A percentile compares a stretch with the other conserved stretches of the same genome.
Conservation (phyloP, 768 basidiomycete species). For the Tylopilus sp. region DNA sequence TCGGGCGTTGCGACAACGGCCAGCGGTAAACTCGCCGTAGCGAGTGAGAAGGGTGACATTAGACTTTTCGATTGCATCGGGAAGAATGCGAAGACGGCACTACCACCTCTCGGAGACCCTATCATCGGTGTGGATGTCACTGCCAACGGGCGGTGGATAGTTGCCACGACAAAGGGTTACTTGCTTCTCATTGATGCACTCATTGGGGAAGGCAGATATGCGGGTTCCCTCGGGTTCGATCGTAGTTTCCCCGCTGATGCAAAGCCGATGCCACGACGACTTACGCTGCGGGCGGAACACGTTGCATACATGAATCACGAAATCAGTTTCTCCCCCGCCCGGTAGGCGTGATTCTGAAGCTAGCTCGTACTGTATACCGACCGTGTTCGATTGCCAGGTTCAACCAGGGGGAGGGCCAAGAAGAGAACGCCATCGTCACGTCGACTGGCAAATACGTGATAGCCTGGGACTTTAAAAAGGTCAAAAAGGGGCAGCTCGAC, state of each 20-base stretch:
- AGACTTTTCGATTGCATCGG: slow-evolving; percentile 93
- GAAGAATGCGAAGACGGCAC: slow-evolving; percentile 97
- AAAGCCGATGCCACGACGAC: slow-evolving; percentile 85
- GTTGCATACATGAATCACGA: slow-evolving; percentile 90
- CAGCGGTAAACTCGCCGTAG: slow-evolving; percentile 83
- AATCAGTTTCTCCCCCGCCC: slow-evolving; percentile 89
- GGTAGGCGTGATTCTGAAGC: slow-evolving; percentile 43
- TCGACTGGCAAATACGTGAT: slow-evolving; percentile 90
- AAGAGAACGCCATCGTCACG: slow-evolving; percentile 94
- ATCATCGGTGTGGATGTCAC: slow-evolving; percentile 94
- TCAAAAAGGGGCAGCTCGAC: slow-evolving; percentile 87
- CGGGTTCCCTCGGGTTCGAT: slow-evolving; percentile 85
- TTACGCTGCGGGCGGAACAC: slow-evolving; percentile 88
- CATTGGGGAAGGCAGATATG: slow-evolving; percentile 86
- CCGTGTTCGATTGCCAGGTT: slow-evolving; percentile 52
- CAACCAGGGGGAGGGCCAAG: slow-evolving; percentile 83
- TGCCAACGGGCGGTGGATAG: slow-evolving; percentile 89
- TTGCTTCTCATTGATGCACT: slow-evolving; percentile 91
- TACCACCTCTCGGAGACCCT: slow-evolving; percentile 93
- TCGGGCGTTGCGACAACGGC: slow-evolving; percentile 89
- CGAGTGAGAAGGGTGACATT: slow-evolving; percentile 95
- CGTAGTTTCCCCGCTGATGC: slow-evolving; percentile 91
- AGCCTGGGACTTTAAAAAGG: slow-evolving; percentile 96
- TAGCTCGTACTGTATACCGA: neutral
- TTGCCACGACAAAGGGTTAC: slow-evolving; percentile 94